Base-by-base conservation (phyloP, 331 rosid genomes). In the Rhamnella rubrinervis region DNA sequence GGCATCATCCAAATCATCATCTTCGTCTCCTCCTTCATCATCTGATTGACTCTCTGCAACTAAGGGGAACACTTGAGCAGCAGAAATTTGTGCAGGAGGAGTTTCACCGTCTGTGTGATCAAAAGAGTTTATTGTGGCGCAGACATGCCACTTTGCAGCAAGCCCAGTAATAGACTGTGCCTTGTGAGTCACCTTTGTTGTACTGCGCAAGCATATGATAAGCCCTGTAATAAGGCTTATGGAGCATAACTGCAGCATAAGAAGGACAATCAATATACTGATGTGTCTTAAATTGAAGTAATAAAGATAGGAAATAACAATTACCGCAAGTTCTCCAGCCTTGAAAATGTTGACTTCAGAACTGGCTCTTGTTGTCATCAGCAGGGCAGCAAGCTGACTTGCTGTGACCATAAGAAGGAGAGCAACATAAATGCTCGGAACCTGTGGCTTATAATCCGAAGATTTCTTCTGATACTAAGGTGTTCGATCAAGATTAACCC, bases 131-230 rank as follows among this genome's bases (percentile, higher is more conserved):
- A 93, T 77, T 23, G 91, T 87, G 39, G 97, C 91, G 14, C 87
- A 89, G 59, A 79, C 71, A 58, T 93, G 95, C 98, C 97, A 93
- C 79, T 93, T 93, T 31, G 98, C 84, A 56, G 96, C 91, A 23
- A 93, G 88, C 50, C 91, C 83, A 8, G 98, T 85, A 25, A 82
- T 59, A 39, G 97, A 85, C 66, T 89, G 91, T 38, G 98, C 98
- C 74, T 81, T 91, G 78, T 93, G 98, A 37, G 97, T 87, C 69
- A 93, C 82, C 84, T 89, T 93, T 4, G 96, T 81, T 0, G 95
- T 97, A 13, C 96, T 80, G 58, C 95, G 73, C 75, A 93, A 72
- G 74, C 91, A 86, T 71, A 93, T 78, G 86, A 72, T 87, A 23
- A 93, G 85, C 72, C 97, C 93, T 68, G 93, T 82, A 64, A 93